Conservation (phyloP, 2,329 filamentous ascomycete genomes). For the Phoma sp. region DNA sequence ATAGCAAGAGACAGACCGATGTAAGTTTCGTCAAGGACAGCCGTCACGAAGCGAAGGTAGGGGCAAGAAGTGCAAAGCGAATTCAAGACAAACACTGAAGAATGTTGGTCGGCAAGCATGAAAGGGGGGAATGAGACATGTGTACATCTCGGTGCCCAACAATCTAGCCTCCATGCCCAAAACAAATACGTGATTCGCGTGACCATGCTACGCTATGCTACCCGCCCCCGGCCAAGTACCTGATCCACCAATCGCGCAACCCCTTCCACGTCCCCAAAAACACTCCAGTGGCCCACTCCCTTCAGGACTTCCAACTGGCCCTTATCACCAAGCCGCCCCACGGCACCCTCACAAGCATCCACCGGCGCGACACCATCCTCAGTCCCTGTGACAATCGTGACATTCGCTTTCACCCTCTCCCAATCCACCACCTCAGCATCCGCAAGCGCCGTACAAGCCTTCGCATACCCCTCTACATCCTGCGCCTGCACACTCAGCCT, state of each 20-base stretch:
- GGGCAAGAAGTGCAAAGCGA: constrained; percentile 52
- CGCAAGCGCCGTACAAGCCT: constrained; percentile 60
- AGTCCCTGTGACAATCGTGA: constrained; percentile 55
- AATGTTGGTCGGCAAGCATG: constrained; percentile 53
- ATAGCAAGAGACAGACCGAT: constrained; percentile 44
- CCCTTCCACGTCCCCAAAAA: constrained; percentile 56
- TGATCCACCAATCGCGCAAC: constrained; percentile 41
- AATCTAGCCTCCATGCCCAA: neutral
- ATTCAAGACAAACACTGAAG: constrained; percentile 53
- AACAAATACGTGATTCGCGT: neutral
- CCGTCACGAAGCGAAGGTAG: neutral
- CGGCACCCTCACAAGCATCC: constrained; percentile 45
- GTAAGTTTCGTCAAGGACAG: neutral
- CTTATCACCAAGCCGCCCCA: constrained; percentile 33
- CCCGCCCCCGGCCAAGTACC: neutral
- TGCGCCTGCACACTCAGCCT: constrained; percentile 56
- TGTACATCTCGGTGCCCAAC: neutral
- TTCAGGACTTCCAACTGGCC: constrained; percentile 46
- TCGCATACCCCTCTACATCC: constrained; percentile 64
- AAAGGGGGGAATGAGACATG: constrained; percentile 48
- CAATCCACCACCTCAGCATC: constrained; percentile 48
- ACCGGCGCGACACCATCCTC: constrained; percentile 56
- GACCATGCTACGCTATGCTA: neutral
- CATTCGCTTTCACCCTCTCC: constrained; percentile 22
- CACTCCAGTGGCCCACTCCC: constrained; percentile 60